phyloP scores from a whole-genome alignment of 257 asterid species.

The Solanum phureja region DNA sequence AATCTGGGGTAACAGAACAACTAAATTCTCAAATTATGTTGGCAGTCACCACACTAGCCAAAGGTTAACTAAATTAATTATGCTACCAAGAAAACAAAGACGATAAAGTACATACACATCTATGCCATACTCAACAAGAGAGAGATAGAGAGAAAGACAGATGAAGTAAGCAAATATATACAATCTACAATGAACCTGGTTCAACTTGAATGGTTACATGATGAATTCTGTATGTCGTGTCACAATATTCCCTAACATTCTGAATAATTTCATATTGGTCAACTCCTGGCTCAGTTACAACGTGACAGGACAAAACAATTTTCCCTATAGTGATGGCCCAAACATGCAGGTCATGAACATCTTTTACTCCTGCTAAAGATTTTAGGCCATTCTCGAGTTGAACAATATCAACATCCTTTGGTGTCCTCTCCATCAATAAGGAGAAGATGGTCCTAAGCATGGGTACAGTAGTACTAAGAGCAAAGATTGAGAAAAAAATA shows the following conservation, averaged over 20 bases:
- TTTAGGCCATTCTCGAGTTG: constrained; percentile 42
- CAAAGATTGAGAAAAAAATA: constrained; percentile 38
- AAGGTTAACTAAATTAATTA: not conserved
- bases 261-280: constrained; percentile 31
- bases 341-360: constrained; percentile 68
- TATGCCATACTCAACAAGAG: not conserved
- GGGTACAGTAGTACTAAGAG: constrained; percentile 42
- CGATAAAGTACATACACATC: not conserved
- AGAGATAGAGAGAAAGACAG: not conserved
- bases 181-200: constrained; percentile 15
- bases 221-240: constrained; percentile 29
- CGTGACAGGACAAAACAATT: constrained; percentile 54
- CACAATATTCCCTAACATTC: constrained; percentile 42
- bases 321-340: constrained; percentile 68
- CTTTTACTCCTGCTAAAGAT: constrained; percentile 37
- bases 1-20: not conserved
- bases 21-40: not conserved
- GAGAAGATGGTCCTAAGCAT: constrained; percentile 42
- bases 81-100: not conserved
- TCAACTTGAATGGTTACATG: constrained; percentile 74
- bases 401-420: constrained; percentile 37
- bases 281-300: constrained; percentile 33
- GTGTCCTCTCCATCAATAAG: constrained; percentile 65
- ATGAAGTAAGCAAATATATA: not conserved
- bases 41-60: not conserved